A percentile compares a stretch with the other conserved stretches of the same genome.
These are phyloP conservation scores for Cymodocea nodosa DNA, from an alignment of 116 monocot species.

Conservation along the genomic window DNA sequence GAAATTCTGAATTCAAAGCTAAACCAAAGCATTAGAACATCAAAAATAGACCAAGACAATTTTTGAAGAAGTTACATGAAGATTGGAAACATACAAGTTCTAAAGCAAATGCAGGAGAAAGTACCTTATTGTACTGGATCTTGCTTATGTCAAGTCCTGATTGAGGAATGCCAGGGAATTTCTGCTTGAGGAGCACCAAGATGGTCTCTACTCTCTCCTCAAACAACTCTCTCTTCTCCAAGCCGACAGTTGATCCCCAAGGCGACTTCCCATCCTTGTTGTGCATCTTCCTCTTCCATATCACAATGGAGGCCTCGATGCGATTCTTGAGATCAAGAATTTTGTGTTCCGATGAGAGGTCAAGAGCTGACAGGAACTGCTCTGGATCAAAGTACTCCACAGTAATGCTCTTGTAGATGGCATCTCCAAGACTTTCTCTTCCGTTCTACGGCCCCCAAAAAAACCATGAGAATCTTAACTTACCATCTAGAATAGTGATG, in stretches of 20 bases:
- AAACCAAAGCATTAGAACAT: too few species aligned
- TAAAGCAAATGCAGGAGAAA: not conserved
- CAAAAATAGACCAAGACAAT: too few species aligned
- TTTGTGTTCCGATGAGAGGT: slow-evolving; percentile 81
- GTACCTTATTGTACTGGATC: slow-evolving; percentile 75
- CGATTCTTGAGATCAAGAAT: slow-evolving; percentile 84
- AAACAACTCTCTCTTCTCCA: slow-evolving; percentile 86
- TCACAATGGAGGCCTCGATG: slow-evolving; percentile 74
- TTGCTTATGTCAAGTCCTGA: slow-evolving; percentile 79
- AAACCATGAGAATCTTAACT: not conserved
- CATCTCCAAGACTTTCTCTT: slow-evolving; percentile 69
- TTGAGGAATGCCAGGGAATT: slow-evolving; percentile 81
- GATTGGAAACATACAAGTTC: too few species aligned
- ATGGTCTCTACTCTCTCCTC: slow-evolving; percentile 89
- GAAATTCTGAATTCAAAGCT: too few species aligned
- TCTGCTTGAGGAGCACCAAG: slow-evolving; percentile 67
- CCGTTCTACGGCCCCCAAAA: slow-evolving; percentile 44
- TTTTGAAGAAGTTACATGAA: too few species aligned
- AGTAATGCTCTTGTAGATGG: slow-evolving; percentile 55
- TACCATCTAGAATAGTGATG: too few species aligned
- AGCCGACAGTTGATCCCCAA: slow-evolving; percentile 69
- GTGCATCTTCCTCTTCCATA: slow-evolving; percentile 94
- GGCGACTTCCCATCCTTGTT: slow-evolving; percentile 67
- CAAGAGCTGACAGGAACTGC: slow-evolving; percentile 42
- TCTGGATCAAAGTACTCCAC: slow-evolving; percentile 54